Base-by-base conservation (phyloP, 2,329 filamentous ascomycete species). In the Podosphaera fusca region DNA sequence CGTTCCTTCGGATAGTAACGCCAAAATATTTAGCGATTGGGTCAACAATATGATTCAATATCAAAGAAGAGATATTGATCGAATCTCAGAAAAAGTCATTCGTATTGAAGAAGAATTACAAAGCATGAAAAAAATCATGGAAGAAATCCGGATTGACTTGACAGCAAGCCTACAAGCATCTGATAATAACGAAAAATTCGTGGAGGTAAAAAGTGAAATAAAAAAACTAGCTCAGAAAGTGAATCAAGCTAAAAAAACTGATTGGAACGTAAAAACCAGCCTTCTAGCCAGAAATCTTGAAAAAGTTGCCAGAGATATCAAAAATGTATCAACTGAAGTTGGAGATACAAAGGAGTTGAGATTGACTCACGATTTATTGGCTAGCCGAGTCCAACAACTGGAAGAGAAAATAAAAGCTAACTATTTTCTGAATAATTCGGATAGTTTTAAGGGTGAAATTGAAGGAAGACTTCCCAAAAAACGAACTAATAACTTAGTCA, bases 1-100 rank as follows among this genome's bases (percentile, higher is more conserved):
- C 10, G 35, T 38, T 38, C 35, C 10, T 6, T 38, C 35, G 35
- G 35, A 38, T 6, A 38, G 9, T 40, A 14, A 61, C 2, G 36
- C 57, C 2, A 52, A 55, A 31, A 59, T 60, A 9, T 67, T 67
- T 57, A 59, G 56, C 29, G 46, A 45, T 8, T 66, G 65, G 64
- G 64, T 63, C 5, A 59, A 64, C 50, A 57, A 59, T 46, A 58
- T 60, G 7, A 64, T 67, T 36, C 56, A 47, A 21, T 55, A 34
- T 36, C 65, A 68, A 58, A 60, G 62, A 57, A 60, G 61, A 46
- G 63, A 67, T 55, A 68, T 69, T 40, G 63, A 65, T 57, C 63
- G 65, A 7, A 60, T 67, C 35, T 62, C 59, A 21, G 60, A 56
- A 14, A 60, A 61, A 33, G 50, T 68, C 10, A 57, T 60, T 47